A percentile compares a stretch with the other conserved stretches of the same genome.
phyloP scores from a whole-genome alignment of 1,284 basidiomycete genomes.

The Chondrostereum purpureum region DNA sequence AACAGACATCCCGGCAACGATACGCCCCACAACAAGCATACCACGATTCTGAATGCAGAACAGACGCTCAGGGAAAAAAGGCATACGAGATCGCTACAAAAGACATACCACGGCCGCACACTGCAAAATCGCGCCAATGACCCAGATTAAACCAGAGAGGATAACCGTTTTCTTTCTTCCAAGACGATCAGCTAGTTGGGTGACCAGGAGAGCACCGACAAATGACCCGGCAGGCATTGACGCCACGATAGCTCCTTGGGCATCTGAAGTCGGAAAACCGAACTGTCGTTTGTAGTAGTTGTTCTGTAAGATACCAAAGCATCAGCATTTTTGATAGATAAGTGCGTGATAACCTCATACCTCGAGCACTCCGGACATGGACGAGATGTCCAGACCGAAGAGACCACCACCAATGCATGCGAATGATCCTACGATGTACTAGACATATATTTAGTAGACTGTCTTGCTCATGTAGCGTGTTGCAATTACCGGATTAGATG shows the following conservation, averaged over 20 bases:
- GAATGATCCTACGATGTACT: conserved; percentile 71
- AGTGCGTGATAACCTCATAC: no score
- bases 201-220: conserved; percentile 54
- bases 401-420: conserved; percentile 76
- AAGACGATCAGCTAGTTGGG: conserved; percentile 54
- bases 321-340: no score
- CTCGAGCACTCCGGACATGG: conserved; percentile 73
- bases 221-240: conserved; percentile 72
- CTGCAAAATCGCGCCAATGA: conserved; percentile 65
- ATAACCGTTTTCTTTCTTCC: conserved; percentile 65
- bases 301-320: conserved; percentile 36
- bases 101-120: conserved; percentile 49
- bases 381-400: conserved; percentile 75
- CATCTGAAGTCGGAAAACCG: conserved; percentile 41
- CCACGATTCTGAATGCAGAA: conserved; percentile 43
- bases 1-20: conserved; percentile 55
- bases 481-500: conserved; percentile 38
- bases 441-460: conserved; percentile 5
- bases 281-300: conserved; percentile 47
- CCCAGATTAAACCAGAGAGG: conserved; percentile 61
- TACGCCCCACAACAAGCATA: conserved; percentile 63
- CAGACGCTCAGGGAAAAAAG: conserved; percentile 1
- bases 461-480: not conserved
- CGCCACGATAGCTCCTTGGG: conserved; percentile 72
- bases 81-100: no score